A percentile compares a stretch with the other conserved stretches of the same genome.
These are phyloP conservation scores for Aciculosporium take DNA, from an alignment of 2,329 filamentous ascomycete genomes.

Conservation along the genomic window DNA sequence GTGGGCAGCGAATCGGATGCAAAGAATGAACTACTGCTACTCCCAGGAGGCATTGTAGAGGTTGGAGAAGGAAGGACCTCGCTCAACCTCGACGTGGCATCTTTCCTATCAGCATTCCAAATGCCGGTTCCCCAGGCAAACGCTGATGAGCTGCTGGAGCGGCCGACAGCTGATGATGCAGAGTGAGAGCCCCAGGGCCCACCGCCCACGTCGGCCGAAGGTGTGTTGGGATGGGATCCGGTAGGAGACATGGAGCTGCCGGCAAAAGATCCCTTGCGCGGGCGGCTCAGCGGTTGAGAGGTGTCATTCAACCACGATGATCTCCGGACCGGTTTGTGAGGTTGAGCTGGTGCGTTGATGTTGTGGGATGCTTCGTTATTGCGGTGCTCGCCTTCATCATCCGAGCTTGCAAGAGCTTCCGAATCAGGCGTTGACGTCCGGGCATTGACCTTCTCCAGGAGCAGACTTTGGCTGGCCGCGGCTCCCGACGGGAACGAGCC, in stretches of 20 bases:
- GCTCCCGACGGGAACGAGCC: constrained; percentile 29
- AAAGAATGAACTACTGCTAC: constrained; percentile 32
- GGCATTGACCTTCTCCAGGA: constrained; percentile 63
- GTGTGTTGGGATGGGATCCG: constrained; percentile 67
- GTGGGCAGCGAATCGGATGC: constrained; percentile 28
- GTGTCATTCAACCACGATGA: constrained; percentile 83
- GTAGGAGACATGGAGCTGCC: constrained; percentile 66
- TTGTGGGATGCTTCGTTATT: constrained; percentile 38
- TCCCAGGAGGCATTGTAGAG: constrained; percentile 38
- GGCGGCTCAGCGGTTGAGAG: constrained; percentile 44
- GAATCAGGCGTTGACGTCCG: constrained; percentile 86
- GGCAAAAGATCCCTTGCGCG: constrained; percentile 64
- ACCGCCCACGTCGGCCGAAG: constrained; percentile 47
- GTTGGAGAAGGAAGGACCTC: constrained; percentile 67
- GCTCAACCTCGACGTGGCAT: constrained; percentile 57
- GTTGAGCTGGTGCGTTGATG: constrained; percentile 23
- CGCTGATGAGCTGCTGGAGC: constrained; percentile 20
- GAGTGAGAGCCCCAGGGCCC: constrained; percentile 42
- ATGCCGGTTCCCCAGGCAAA: constrained; percentile 72
- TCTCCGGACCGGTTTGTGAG: constrained; percentile 51
- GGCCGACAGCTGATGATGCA: constrained; percentile 32
- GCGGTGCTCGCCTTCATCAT: constrained; percentile 70
- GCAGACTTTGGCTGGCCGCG: constrained; percentile 46
- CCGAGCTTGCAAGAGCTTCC: constrained; percentile 83
- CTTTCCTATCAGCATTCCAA: constrained; percentile 68